Evolutionary conservation across 1,139 yeast species (phyloP).

Genomic region (Sugiyamaella castrensis): DNA sequence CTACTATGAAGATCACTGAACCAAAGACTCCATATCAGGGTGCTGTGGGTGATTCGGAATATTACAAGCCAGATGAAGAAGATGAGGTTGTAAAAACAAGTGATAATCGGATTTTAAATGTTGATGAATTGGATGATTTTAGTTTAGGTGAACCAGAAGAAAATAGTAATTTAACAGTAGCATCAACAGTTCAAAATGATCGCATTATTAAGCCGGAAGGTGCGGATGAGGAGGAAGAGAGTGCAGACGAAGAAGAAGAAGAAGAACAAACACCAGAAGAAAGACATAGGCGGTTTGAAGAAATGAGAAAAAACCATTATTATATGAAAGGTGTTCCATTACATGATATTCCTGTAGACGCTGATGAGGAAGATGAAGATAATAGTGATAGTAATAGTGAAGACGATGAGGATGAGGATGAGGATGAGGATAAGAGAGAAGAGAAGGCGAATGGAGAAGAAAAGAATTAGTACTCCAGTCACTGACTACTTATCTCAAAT

Average conservation of each 20-base stretch:
- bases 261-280: constrained; percentile 53
- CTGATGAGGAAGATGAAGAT: constrained; percentile 31
- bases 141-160: constrained; percentile 55
- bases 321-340: constrained; percentile 59
- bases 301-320: constrained; percentile 73
- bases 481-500: no score
- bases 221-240: constrained; percentile 39
- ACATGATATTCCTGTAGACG: constrained; percentile 27
- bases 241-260: constrained; percentile 41
- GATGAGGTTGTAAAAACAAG: constrained; percentile 44
- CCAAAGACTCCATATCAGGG: constrained; percentile 98
- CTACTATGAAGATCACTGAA: constrained; percentile 86
- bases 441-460: neutral
- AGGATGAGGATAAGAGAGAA: constrained; percentile 19
- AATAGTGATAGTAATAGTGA: constrained; percentile 19
- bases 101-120: constrained; percentile 36
- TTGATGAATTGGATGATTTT: constrained; percentile 46
- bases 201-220: constrained; percentile 39
- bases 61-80: constrained; percentile 71
- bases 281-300: constrained; percentile 66
- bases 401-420: constrained; percentile 32
- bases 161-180: constrained; percentile 24
- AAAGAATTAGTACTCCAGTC: no score
- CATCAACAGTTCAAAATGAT: constrained; percentile 25
- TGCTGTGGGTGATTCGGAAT: constrained; percentile 84